phyloP scores from a whole-genome alignment of 148 eudicot genomes.

The Vaccinium vitisidaea region DNA sequence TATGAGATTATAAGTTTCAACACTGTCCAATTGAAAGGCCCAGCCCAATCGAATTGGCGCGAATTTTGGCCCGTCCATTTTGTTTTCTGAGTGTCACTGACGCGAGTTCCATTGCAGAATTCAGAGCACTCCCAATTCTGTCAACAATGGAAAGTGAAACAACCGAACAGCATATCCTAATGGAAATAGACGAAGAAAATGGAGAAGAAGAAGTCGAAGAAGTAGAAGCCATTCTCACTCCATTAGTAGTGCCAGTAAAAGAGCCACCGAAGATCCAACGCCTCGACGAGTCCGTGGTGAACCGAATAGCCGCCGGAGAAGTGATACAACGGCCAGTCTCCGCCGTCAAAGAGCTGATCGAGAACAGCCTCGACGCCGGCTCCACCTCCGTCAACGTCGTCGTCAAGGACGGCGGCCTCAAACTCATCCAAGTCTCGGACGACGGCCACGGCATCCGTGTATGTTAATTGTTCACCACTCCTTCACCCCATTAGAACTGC shows the following conservation, averaged over 20 bases:
- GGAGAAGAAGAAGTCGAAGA: conserved; percentile 15
- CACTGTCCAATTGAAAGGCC: no score
- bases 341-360: conserved; percentile 88
- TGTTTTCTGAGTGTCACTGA: neutral
- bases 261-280: conserved; percentile 73
- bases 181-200: conserved; percentile 13
- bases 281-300: conserved; percentile 76
- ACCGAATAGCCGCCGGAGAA: conserved; percentile 94
- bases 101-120: neutral
- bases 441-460: conserved; percentile 87
- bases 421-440: conserved; percentile 92
- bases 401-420: conserved; percentile 89
- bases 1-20: no score
- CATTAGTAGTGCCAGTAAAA: conserved; percentile 9
- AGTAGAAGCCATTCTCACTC: neutral
- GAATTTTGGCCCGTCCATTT: neutral
- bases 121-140: neutral
- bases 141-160: neutral
- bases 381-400: conserved; percentile 56
- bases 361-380: conserved; percentile 85
- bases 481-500: neutral
- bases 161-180: neutral
- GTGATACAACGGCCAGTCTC: conserved; percentile 93
- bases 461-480: neutral
- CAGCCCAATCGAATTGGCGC: neutral